Conservation (phyloP, 768 basidiomycete genomes). For the Pleurotus pulmonarius region DNA sequence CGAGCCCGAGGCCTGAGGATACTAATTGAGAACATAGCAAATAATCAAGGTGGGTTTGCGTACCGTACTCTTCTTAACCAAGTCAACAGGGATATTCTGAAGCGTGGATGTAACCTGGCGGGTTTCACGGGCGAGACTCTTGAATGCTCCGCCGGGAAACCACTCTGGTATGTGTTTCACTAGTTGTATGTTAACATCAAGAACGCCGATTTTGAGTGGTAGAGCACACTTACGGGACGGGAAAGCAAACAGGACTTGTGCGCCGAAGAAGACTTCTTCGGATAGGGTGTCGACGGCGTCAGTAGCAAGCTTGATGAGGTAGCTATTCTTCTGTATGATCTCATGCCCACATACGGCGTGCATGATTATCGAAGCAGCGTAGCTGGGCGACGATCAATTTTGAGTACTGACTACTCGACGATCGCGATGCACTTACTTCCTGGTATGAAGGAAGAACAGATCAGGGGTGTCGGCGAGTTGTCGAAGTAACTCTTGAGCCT, state of each 20-base stretch:
- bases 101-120: neutral
- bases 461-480: neutral
- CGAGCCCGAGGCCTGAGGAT: neutral
- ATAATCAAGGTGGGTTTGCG: neutral
- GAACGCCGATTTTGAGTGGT: neutral
- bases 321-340: neutral
- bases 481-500: neutral
- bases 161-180: neutral
- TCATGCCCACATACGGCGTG: neutral
- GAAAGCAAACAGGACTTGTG: conserved; percentile 3
- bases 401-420: too few relatives aligned
- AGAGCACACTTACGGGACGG: neutral
- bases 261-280: conserved; percentile 5
- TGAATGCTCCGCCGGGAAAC: conserved; percentile 7
- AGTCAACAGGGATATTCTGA: neutral
- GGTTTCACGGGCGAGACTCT: neutral
- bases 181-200: neutral
- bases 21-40: neutral
- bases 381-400: neutral
- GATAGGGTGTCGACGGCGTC: conserved; percentile 5
- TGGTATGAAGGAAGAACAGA: neutral
- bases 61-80: conserved; percentile 3
- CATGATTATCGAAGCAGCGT: conserved; percentile 8
- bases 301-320: conserved; percentile 1
- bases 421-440: neutral